Evolutionary conservation across 768 basidiomycete genomes (phyloP), one percentile per base, ranked within the genome.

Genomic region (Suillus tomentosus): DNA sequence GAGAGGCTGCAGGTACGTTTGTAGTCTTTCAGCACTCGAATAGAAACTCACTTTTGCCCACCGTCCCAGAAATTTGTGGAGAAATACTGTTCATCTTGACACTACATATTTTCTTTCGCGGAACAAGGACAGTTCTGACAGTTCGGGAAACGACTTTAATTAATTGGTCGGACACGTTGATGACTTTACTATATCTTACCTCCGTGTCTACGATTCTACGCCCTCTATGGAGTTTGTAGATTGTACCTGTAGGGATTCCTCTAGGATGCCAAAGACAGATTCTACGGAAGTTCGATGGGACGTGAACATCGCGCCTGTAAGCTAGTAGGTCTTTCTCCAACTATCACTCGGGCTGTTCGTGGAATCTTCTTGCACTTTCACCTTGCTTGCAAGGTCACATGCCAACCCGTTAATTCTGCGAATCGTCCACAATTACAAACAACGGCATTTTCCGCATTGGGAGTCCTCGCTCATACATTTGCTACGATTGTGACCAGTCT

Each of bases 1-100:
- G 56, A 57, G 39, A 40, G 56, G 56, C 17, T 57, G 17, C 39
- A 57, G 56, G 56, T 57, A 24, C 56, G 56, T 40, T 27, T 17
- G 14, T 24, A 9, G 37, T 56, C 8, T 37, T 8, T 39, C 9
- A 11, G 11, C 19, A 36, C 14, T 54, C 19, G 34, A 54, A 54
- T 14, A 6, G 36, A 36, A 54, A 54, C 11, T 6, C 19, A 34
- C n/a, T 19, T 15, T 54, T 34, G 10, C 19, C 31, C 19, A 13
- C 53, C 13, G 3, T 24, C 13, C 34, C 10, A 57, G 56, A 40
- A 27, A 57, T 57, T 57, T 6, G 56, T 57, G 15, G 56, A 57
- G 39, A 57, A 57, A 57, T 27, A 57, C 24, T 57, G 56, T 40
- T 57, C 10, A 57, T 4, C 22, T 17, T 57, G 24, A 54, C 2